phyloP scores from a whole-genome alignment of 495 filamentous ascomycete genomes.

The Neurospora pannonica region DNA sequence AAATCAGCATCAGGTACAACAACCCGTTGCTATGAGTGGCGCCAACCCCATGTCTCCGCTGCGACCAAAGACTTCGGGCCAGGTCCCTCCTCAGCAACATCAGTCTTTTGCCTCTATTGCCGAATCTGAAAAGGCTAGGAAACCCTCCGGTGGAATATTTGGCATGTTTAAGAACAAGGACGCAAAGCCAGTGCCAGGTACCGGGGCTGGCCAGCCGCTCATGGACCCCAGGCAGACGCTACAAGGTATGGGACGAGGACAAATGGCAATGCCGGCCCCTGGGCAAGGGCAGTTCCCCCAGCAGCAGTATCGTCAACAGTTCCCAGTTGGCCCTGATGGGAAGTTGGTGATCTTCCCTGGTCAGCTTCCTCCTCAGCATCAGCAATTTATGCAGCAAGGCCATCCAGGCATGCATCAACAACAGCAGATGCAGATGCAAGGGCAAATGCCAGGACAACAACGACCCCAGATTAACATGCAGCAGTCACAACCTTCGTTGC shows the following conservation, averaged over 20 bases:
- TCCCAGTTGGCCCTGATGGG: conserved; percentile 18
- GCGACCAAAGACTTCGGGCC: neutral
- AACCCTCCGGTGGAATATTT: conserved; percentile 17
- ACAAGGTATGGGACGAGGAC: conserved; percentile 3
- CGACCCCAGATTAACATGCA: conserved; percentile 1
- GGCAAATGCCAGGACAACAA: conserved; percentile 1
- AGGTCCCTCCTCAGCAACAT: neutral
- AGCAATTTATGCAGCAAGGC: conserved; percentile 2
- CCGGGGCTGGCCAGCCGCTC: neutral
- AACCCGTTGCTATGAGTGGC: neutral
- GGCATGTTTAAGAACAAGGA: conserved; percentile 18
- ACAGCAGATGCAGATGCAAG: conserved; percentile 1
- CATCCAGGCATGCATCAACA: conserved; percentile 1
- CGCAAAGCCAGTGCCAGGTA: neutral
- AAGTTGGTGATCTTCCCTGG: conserved; percentile 9
- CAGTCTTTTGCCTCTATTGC: neutral
- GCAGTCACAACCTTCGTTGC: conserved; percentile 6
- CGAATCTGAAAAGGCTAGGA: conserved; percentile 7
- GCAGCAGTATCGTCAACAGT: conserved; percentile 14
- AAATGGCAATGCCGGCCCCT: conserved; percentile 1
- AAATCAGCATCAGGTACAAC: neutral
- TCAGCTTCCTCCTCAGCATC: conserved; percentile 12
- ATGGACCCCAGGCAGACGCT: neutral
- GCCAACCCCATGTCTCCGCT: neutral
- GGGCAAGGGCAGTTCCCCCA: conserved; percentile 11